A percentile compares a stretch with the other conserved stretches of the same genome.
These are phyloP conservation scores for Brassica incana DNA, from an alignment of 345 rosid species.

Conservation along the genomic window DNA sequence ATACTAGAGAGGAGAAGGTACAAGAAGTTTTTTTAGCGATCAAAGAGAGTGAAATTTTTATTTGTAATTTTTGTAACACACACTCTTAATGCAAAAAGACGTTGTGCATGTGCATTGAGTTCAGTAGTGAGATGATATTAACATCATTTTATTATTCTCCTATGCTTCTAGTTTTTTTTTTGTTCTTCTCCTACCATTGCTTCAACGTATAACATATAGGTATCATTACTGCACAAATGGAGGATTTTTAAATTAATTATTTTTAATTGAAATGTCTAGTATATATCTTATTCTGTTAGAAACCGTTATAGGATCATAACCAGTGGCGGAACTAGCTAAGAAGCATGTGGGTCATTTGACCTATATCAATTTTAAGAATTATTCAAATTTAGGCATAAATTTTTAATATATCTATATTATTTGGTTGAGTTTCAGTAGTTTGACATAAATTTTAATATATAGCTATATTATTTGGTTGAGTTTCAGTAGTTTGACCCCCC, in stretches of 20 bases:
- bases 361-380: too few species aligned
- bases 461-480: too few species aligned
- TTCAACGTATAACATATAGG: conserved; percentile 29
- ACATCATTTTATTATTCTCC: conserved; percentile 6
- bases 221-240: conserved; percentile 14
- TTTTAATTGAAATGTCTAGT: background rate
- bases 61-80: conserved; percentile 6
- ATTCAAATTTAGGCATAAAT: too few species aligned
- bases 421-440: too few species aligned
- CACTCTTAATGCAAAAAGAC: background rate
- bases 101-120: background rate
- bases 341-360: too few species aligned
- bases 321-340: too few species aligned
- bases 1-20: conserved; percentile 32
- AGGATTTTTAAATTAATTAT: conserved; percentile 22
- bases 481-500: too few species aligned
- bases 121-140: conserved; percentile 23
- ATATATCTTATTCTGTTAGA: background rate
- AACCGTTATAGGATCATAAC: background rate
- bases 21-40: conserved; percentile 26
- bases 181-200: conserved; percentile 20
- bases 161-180: background rate
- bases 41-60: conserved; percentile 17
- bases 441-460: too few species aligned
- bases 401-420: too few species aligned